Base-by-base conservation (phyloP, 805 yeast genomes). In the Wickerhamomyces hampshirensis region DNA sequence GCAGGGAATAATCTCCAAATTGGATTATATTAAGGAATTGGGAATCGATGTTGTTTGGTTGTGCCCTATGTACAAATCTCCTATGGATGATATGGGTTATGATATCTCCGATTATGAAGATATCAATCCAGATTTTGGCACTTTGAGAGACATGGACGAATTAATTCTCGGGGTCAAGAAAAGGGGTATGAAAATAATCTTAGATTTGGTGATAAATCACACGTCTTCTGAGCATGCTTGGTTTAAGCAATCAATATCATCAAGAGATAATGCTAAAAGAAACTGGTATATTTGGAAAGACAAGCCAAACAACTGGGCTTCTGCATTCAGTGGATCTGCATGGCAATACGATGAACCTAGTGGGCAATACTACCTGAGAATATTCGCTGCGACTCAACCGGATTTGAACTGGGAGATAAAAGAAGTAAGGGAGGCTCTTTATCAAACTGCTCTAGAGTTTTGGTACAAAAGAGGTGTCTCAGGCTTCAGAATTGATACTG, bases 81-180 rank as follows among this genome's bases (percentile, higher is more conserved):
- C 81, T 5, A 75, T 71, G 51, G 72, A 68, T 34, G 82, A 75
- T 51, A 75, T 75, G 80, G 82, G 82, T 4, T 76, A 75, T 50
- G 81, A 76, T 47, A 72, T 76, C 48, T 57, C 72, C 14, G 68
- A 76, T 55, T 76, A 76, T 56, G 66, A 71, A 51, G 64, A 56
- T 17, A 66, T 76, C 27, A 67, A 75, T 53, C 68, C 71, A 12
- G 60, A 62, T 39, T 75, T 71, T 53, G 83, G 82, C 26, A 65
- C 77, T 11, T 51, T 73, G 55, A 69, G 68, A 40, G 78, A 73
- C 47, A 68, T 71, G 66, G 71, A 71, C 46, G 43, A 51, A 18
- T 63, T 76, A 53, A 67, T 75, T 41, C 55, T 56, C 12, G 75
- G 64, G 42, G 45, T 62, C 26, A 78, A 76, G 49, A 49, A 60